These are phyloP conservation scores for Bolboschoenoplectus hybrid DNA, from an alignment of 202 grass and related monocot genomes.

Conservation along the genomic window DNA sequence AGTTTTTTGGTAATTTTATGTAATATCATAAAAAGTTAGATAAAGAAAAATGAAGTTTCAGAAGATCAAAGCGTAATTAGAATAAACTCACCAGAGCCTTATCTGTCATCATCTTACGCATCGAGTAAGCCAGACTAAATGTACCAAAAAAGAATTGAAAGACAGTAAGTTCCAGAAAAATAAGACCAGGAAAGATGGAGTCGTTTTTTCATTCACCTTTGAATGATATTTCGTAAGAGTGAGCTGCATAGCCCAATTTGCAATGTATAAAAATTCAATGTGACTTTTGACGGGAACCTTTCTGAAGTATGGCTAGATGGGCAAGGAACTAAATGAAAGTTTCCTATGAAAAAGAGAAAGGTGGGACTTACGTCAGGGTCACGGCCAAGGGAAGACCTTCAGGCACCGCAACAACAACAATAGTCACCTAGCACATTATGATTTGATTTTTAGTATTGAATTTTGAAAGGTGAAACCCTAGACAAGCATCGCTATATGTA, in stretches of 20 bases:
- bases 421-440: slow-evolving; percentile 64
- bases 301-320: neutral
- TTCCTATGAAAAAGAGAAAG: slow-evolving; percentile 29
- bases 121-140: slow-evolving; percentile 81
- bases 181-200: slow-evolving; percentile 29
- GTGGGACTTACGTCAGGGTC: slow-evolving; percentile 71
- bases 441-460: slow-evolving; percentile 41
- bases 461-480: neutral
- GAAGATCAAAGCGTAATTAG: slow-evolving; percentile 16
- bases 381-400: slow-evolving; percentile 86
- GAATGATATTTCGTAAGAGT: neutral
- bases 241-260: neutral
- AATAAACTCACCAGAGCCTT: slow-evolving; percentile 74
- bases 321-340: slow-evolving; percentile 22
- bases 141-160: slow-evolving; percentile 26
- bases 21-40: slow-evolving; percentile 31
- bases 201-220: neutral
- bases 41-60: neutral
- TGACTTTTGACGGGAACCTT: neutral
- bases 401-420: slow-evolving; percentile 84
- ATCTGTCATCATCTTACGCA: slow-evolving; percentile 88
- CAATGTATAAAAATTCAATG: neutral
- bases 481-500: slow-evolving; percentile 31
- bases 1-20: slow-evolving; percentile 39
- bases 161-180: slow-evolving; percentile 28